Conservation (phyloP, 768 basidiomycete species). For the Coprinellus micaceus region DNA sequence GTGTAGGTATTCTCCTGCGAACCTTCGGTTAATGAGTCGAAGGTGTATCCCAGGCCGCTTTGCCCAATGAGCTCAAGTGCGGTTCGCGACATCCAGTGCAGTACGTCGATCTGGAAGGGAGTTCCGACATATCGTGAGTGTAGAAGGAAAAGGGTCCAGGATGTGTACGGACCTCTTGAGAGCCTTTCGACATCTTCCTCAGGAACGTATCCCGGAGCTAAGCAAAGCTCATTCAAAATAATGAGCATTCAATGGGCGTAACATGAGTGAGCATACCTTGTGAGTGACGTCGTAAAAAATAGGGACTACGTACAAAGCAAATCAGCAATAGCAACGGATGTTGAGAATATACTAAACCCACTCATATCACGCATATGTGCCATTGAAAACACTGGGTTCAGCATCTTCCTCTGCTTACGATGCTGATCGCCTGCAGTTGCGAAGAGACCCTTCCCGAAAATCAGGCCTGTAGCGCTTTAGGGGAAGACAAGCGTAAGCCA, state of each 20-base stretch:
- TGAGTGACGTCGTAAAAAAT: constrained; percentile 32
- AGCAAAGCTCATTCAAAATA: not conserved
- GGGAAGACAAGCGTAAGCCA: no score
- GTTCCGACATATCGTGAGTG: no score
- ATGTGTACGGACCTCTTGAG: not conserved
- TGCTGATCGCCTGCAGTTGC: constrained; percentile 34
- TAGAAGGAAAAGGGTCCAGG: no score
- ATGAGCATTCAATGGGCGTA: not conserved
- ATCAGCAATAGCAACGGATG: not conserved
- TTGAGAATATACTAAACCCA: not conserved
- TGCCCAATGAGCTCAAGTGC: constrained; percentile 49
- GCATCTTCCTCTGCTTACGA: constrained; percentile 33
- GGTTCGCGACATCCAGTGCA: constrained; percentile 36
- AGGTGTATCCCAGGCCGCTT: constrained; percentile 44
- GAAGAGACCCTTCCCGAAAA: constrained; percentile 20
- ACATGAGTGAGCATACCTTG: constrained; percentile 17
- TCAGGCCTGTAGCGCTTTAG: constrained; percentile 16
- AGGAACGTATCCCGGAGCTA: constrained; percentile 25
- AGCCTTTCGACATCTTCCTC: constrained; percentile 13
- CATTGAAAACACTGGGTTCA: constrained; percentile 34
- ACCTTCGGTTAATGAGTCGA: constrained; percentile 35
- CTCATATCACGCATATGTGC: constrained; percentile 27
- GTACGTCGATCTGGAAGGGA: constrained; percentile 27
- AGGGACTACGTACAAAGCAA: constrained; percentile 23
- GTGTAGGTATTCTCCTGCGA: constrained; percentile 27